Percentiles rank a stretch among this genome's conserved stretches.
phyloP scores from a whole-genome alignment of 352 stramenopile genomes.

The Elongisporangium prolatum region DNA sequence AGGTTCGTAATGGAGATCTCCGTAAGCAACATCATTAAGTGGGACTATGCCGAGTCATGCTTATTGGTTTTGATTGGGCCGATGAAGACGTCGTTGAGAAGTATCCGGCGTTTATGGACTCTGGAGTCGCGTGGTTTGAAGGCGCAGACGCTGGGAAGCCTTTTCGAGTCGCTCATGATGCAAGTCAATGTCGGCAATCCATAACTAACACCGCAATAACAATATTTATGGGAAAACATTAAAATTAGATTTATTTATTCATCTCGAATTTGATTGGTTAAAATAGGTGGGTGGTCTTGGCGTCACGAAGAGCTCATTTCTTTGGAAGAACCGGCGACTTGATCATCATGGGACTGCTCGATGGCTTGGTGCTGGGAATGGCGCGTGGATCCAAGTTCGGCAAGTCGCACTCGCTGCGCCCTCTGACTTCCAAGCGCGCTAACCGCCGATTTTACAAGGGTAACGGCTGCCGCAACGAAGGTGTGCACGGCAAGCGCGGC shows the following conservation, averaged over 20 bases:
- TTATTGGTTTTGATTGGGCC: constrained; percentile 24
- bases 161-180: too few relatives aligned
- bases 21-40: constrained; percentile 16
- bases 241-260: too few relatives aligned
- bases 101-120: constrained; percentile 10
- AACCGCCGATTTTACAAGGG: constrained; percentile 96
- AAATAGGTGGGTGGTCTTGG: constrained; percentile 1
- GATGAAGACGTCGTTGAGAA: constrained; percentile 15
- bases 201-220: too few relatives aligned
- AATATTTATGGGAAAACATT: too few relatives aligned
- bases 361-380: constrained; percentile 68
- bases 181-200: too few relatives aligned
- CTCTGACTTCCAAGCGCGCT: constrained; percentile 91
- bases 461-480: constrained; percentile 91
- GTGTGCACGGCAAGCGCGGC: constrained; percentile 87
- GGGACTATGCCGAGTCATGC: constrained; percentile 21
- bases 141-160: constrained; percentile 2
- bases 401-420: constrained; percentile 74
- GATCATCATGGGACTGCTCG: constrained; percentile 62
- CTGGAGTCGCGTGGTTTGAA: constrained; percentile 14
- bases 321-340: neutral
- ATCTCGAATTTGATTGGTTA: constrained; percentile 1
- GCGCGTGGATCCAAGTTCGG: constrained; percentile 84
- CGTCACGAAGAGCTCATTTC: neutral
- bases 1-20: constrained; percentile 7